A percentile compares a stretch with the other conserved stretches of the same genome.
phyloP scores from a whole-genome alignment of 1,284 basidiomycete species.

The Inonotus hispidus region DNA sequence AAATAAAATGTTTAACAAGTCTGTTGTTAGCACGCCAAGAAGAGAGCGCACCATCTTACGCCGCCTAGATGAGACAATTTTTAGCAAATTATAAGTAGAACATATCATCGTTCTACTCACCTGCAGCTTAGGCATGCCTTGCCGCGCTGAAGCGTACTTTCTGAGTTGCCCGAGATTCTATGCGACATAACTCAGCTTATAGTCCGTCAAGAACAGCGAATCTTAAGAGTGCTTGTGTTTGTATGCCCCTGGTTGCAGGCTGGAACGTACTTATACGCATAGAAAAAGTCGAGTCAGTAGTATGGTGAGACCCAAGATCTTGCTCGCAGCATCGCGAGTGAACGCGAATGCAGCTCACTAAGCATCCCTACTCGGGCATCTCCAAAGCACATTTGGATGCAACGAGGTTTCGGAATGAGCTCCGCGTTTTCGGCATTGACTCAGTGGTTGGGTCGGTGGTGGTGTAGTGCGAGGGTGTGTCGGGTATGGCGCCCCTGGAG shows the following conservation, averaged over 20 bases:
- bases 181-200: neutral
- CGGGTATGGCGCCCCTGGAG: too few species aligned
- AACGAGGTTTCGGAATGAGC: too few species aligned
- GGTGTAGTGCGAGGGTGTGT: too few species aligned
- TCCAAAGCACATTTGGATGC: too few species aligned
- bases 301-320: too few species aligned
- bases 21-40: neutral
- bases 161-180: neutral
- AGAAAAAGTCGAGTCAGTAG: neutral
- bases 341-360: too few species aligned
- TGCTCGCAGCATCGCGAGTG: too few species aligned
- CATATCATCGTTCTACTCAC: constrained; percentile 15
- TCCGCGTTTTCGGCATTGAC: too few species aligned
- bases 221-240: neutral
- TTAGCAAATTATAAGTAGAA: neutral
- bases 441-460: too few species aligned
- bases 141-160: constrained; percentile 16
- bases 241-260: neutral
- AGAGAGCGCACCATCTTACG: constrained; percentile 33
- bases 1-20: neutral
- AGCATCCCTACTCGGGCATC: too few species aligned
- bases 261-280: neutral
- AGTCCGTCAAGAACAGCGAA: neutral
- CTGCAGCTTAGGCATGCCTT: constrained; percentile 27
- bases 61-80: constrained; percentile 25